Evolutionary conservation across 345 rosid species (phyloP), one percentile per base, ranked within the genome.

Genomic region (Salix brachista): DNA sequence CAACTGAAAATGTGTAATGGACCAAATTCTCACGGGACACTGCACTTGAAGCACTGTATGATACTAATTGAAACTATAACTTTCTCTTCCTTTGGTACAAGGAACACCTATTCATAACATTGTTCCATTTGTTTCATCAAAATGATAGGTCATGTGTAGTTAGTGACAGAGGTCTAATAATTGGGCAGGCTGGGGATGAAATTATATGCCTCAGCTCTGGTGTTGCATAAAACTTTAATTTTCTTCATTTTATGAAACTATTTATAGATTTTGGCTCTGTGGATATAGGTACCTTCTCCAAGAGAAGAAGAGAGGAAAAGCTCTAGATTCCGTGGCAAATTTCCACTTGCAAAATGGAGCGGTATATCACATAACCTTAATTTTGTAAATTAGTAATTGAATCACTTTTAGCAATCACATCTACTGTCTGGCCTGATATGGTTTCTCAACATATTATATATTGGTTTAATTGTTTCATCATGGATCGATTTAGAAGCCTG

Each of bases 271-370:
- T 39, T 30, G 10, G 60, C 52, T 75, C 16, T 60, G 67, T 80
- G 61, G 26, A 34, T 36, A 44, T 78, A 95, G 97, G 90, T 96
- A 93, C 74, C 94, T 93, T 79, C 78, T 96, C 76, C 90, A 86
- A 82, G 98, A 93, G 94, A 92, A 96, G 80, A 92, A 93, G 84
- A 88, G 98, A 86, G 99, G 97, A 54, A 96, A 92, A 83, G 96
- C 98, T 67, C 87, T 96, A 74, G 98, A 96, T 75, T 92, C 98
- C 46, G 99, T 93, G 79, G 91, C 97, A 73, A 96, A 96, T 82
- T 96, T 96, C 85, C 99, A 92, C 87, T 84, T 93, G 90, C 97
- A 93, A 87, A 96, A 93, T 85, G 98, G 99, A 80, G 96, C 97
- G 80, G 98, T 93, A 89, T 76, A 90, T 73, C 67, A 4, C 28